phyloP scores from a whole-genome alignment of 768 basidiomycete species.

The Suillus americanus region DNA sequence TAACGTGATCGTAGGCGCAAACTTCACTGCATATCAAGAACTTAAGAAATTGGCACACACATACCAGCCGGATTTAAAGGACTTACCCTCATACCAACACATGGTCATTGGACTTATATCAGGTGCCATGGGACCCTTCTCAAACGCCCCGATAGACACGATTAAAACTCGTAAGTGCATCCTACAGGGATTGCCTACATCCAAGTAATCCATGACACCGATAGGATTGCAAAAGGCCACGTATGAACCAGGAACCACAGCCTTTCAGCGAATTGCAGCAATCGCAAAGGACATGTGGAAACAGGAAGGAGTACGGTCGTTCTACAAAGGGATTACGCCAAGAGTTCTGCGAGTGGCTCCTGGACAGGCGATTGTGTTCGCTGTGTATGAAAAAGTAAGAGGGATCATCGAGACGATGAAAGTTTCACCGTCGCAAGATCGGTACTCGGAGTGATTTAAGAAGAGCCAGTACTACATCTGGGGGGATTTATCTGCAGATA shows the following conservation, averaged over 20 bases:
- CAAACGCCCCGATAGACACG: conserved; percentile 93
- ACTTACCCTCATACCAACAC: conserved; percentile 93
- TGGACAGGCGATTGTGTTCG: conserved; percentile 95
- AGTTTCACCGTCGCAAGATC: conserved; percentile 55
- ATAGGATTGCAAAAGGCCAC: conserved; percentile 84
- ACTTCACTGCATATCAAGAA: conserved; percentile 98
- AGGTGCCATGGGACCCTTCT: conserved; percentile 98
- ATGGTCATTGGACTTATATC: conserved; percentile 94
- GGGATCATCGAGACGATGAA: conserved; percentile 66
- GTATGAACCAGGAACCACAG: conserved; percentile 69
- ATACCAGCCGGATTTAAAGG: conserved; percentile 73
- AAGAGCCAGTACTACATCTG: not conserved
- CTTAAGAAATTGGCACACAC: conserved; percentile 81
- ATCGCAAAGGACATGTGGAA: conserved; percentile 95
- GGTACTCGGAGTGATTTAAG: conserved; percentile 61
- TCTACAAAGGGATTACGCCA: conserved; percentile 99
- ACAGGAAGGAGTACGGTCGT: conserved; percentile 82
- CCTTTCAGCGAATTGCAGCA: conserved; percentile 72
- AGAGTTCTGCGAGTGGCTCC: conserved; percentile 95
- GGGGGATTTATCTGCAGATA: not conserved
- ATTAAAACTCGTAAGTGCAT: conserved; percentile 84
- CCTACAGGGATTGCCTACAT: conserved; percentile 4
- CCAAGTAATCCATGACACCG: conserved; percentile 5
- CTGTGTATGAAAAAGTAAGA: conserved; percentile 92
- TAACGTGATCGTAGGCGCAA: conserved; percentile 61